Conservation (phyloP, 2,329 filamentous ascomycete genomes). For the Pseudomassariella vexata region DNA sequence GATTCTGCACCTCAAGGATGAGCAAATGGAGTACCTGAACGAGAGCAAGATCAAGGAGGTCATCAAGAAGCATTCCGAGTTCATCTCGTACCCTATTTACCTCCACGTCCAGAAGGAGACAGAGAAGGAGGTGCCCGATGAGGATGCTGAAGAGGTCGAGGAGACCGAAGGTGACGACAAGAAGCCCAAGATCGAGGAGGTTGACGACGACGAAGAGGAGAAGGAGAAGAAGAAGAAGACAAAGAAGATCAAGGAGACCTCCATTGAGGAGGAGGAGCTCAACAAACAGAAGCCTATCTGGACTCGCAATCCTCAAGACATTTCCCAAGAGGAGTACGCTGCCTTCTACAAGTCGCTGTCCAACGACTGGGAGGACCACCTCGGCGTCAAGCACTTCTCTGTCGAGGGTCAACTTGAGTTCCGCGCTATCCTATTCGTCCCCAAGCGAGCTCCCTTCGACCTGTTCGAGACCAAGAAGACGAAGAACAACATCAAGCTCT, state of each 20-base stretch:
- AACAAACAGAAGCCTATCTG: slow-evolving; percentile 99
- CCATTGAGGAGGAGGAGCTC: slow-evolving; percentile 98
- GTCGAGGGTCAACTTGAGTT: slow-evolving; percentile 99
- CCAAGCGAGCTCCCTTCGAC: slow-evolving; percentile 98
- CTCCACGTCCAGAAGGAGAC: slow-evolving; percentile 99
- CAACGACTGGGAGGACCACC: slow-evolving; percentile 99
- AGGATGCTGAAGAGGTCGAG: slow-evolving; percentile 73
- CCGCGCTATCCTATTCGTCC: slow-evolving; percentile 98
- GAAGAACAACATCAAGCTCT: slow-evolving; percentile 99
- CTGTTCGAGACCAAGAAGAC: slow-evolving; percentile 99
- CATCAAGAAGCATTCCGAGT: slow-evolving; percentile 99
- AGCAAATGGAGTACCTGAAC: slow-evolving; percentile 97
- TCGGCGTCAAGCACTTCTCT: slow-evolving; percentile 99
- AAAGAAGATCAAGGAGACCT: slow-evolving; percentile 99
- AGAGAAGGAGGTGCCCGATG: slow-evolving; percentile 96
- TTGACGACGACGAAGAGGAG: slow-evolving; percentile 78
- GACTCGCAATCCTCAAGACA: slow-evolving; percentile 96
- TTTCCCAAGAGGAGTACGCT: slow-evolving; percentile 92
- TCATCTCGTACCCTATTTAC: slow-evolving; percentile 99
- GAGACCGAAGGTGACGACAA: slow-evolving; percentile 77
- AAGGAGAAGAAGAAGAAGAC: slow-evolving; percentile 94
- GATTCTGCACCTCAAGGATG: slow-evolving; percentile 98
- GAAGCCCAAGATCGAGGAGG: slow-evolving; percentile 94
- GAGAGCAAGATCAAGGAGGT: slow-evolving; percentile 99
- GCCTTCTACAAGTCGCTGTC: slow-evolving; percentile 99